Evolutionary conservation across 2,329 filamentous ascomycete genomes (phyloP).

Genomic region (Colletotrichum orchidophilum): DNA sequence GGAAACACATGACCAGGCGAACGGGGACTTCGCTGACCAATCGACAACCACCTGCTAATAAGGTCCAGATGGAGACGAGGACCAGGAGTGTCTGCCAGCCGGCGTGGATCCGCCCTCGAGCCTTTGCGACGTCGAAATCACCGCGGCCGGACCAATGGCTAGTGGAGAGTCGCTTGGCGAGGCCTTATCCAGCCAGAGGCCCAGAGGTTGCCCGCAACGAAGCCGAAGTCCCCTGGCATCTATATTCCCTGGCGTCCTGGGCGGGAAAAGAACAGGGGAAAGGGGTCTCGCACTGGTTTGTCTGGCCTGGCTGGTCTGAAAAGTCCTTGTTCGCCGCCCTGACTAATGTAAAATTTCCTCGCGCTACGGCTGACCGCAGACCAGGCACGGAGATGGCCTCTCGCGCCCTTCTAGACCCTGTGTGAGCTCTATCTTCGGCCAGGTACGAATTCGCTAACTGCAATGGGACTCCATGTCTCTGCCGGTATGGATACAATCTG

Average conservation of each 20-base stretch:
- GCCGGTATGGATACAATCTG: not conserved
- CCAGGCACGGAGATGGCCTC: constrained; percentile 26
- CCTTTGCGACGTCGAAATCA: constrained; percentile 30
- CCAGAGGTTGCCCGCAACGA: not conserved
- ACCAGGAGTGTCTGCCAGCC: constrained; percentile 5
- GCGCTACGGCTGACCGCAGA: constrained; percentile 23
- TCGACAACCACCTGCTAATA: not conserved
- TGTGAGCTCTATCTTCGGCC: constrained; percentile 4
- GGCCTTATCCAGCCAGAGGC: not conserved
- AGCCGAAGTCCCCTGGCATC: not conserved
- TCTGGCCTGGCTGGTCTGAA: constrained; percentile 5
- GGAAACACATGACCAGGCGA: not conserved
- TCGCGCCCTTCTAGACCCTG: constrained; percentile 1
- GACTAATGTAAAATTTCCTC: constrained; percentile 31
- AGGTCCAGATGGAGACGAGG: not conserved
- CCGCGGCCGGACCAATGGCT: constrained; percentile 18
- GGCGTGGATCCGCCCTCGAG: constrained; percentile 20
- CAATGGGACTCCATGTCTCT: not conserved
- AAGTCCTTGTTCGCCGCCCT: constrained; percentile 28
- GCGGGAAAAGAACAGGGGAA: constrained; percentile 3
- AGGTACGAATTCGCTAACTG: constrained; percentile 9
- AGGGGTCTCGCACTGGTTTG: not conserved
- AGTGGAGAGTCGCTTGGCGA: constrained; percentile 12
- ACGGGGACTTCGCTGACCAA: not conserved
- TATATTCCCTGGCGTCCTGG: not conserved